These are phyloP conservation scores for Phoma sp. DNA, from an alignment of 2,329 filamentous ascomycete genomes.

Conservation along the genomic window DNA sequence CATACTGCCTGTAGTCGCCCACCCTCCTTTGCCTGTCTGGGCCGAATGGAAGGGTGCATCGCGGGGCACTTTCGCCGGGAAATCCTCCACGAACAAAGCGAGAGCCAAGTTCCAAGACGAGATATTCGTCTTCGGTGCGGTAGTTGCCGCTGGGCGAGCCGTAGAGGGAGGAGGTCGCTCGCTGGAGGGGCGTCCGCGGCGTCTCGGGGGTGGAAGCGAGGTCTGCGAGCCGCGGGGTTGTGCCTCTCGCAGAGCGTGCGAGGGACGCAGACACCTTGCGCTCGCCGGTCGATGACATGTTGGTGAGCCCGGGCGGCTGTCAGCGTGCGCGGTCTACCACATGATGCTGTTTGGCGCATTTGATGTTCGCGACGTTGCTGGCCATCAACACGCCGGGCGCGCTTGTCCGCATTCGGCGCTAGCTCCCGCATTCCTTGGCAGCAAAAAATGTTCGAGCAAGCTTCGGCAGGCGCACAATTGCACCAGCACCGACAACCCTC, in stretches of 20 bases:
- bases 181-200: conserved; percentile 59
- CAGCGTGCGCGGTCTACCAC: too few species aligned
- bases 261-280: conserved; percentile 43
- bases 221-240: conserved; percentile 45
- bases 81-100: conserved; percentile 83
- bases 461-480: conserved; percentile 14
- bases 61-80: conserved; percentile 78
- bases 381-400: neutral
- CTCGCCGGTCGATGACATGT: conserved; percentile 33
- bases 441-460: conserved; percentile 15
- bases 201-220: conserved; percentile 46
- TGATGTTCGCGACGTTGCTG: neutral
- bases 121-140: conserved; percentile 77
- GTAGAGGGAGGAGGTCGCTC: conserved; percentile 65
- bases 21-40: conserved; percentile 78
- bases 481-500: conserved; percentile 26
- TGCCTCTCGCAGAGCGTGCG: conserved; percentile 39
- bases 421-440: conserved; percentile 6
- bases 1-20: conserved; percentile 82
- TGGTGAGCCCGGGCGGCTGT: conserved; percentile 4
- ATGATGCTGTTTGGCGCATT: neutral
- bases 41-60: conserved; percentile 74
- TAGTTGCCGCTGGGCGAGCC: conserved; percentile 65
- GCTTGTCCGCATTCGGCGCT: conserved; percentile 6
- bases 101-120: conserved; percentile 82